These are phyloP conservation scores for Scalesia atractyloides DNA, from an alignment of 129 eudicot genomes.

Conservation along the genomic window DNA sequence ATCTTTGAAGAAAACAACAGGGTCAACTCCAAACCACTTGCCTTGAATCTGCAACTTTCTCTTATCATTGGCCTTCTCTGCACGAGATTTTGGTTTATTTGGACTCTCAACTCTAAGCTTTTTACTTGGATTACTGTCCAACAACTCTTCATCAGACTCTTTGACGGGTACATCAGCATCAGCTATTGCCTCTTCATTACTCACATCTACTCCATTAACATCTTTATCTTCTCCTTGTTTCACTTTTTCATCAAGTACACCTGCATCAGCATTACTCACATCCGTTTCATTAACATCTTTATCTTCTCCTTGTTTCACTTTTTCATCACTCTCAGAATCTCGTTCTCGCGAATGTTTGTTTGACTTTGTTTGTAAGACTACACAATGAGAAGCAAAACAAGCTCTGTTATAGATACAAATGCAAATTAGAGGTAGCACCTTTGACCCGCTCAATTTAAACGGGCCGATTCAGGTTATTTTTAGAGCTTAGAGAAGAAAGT, in stretches of 20 bases:
- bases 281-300: conserved; percentile 38
- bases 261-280: conserved; percentile 29
- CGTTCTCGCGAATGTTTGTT: conserved; percentile 24
- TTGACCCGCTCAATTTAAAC: not conserved
- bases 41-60: conserved; percentile 95
- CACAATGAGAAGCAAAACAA: conserved; percentile 28
- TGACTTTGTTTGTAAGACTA: conserved; percentile 60
- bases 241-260: conserved; percentile 28
- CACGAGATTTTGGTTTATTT: conserved; percentile 32
- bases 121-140: conserved; percentile 46
- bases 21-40: conserved; percentile 96
- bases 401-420: conserved; percentile 20
- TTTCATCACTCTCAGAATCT: conserved; percentile 22
- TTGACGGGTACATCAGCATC: conserved; percentile 30
- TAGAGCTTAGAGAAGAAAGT: not conserved
- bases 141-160: conserved; percentile 41
- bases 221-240: conserved; percentile 37
- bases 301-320: conserved; percentile 29
- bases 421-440: not conserved
- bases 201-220: conserved; percentile 31
- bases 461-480: not conserved
- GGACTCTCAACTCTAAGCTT: conserved; percentile 33
- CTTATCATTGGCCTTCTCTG: conserved; percentile 55
- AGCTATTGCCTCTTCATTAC: conserved; percentile 28
- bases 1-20: conserved; percentile 70